Base-by-base conservation (phyloP, 352 stramenopile species). In the Pythium sukuiense region DNA sequence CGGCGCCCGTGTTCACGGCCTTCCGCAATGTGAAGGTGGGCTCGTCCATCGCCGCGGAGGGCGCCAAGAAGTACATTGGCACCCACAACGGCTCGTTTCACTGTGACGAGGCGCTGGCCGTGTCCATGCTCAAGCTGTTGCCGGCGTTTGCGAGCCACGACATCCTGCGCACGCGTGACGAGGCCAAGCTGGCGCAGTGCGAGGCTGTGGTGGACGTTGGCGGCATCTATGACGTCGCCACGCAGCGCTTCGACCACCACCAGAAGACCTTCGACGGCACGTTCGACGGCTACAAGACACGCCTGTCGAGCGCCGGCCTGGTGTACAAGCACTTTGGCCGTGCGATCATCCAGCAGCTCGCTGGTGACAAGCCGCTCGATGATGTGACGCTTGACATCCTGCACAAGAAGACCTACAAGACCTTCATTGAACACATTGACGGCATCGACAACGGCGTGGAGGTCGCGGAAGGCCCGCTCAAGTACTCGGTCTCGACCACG, bases 361-460 rank as follows among this genome's bases (percentile, higher is more conserved):
- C 80, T 2, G 74, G 55, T 11, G 59, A 71, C 8, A 81, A 80
- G 6, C 50, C 55, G 18, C 70, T 95, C 30, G 81, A 90, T 67
- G 81, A 89, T 26, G 80, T 74, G 9, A 92, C 81, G 55, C 72
- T 95, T 27, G 88, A 98, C 6, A 72, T 93, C 54, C 72, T 97
- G 59, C 90, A 97, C 74, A 80, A 85, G 46, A 96, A 98, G 77
- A 86, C 98, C 20, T 99, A 99, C 84, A 90, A 98, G 74, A 93
- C 85, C 57, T 98, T 99, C 53, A 90, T 99, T 32, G 97, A 99
- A 83, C 93, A 98, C 65, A 96, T 99, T 59, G 97, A 99, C 79
- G 97, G 94, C 39, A 99, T 99, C 67, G 97, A 99, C 84, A 99
- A 99, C 61, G 97, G 97, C 58, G 92, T 99, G 2, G 95, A 99